A percentile compares a stretch with the other conserved stretches of the same genome.
phyloP scores from a whole-genome alignment of 2,329 filamentous ascomycete species.

The Pezizomycotina sp. region DNA sequence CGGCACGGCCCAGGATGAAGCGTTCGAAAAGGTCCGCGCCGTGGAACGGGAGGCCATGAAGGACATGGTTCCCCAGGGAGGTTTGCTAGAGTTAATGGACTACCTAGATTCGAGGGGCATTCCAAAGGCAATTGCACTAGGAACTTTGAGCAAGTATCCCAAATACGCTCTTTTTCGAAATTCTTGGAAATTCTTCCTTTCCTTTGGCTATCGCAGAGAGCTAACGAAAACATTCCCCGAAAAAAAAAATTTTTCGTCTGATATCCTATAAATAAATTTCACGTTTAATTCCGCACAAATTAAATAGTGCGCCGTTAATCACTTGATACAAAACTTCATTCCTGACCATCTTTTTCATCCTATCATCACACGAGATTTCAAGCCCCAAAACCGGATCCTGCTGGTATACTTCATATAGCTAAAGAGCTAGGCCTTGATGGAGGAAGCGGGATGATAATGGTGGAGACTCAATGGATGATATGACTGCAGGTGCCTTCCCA shows the following conservation, averaged over 20 bases:
- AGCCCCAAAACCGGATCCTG: constrained; percentile 76
- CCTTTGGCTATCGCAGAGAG: not conserved
- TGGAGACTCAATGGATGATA: too few relatives aligned
- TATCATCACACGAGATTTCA: constrained; percentile 69
- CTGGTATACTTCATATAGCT: constrained; percentile 75
- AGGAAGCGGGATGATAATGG: too few relatives aligned
- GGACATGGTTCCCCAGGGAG: constrained; percentile 63
- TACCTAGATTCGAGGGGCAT: constrained; percentile 55
- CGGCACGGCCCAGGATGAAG: constrained; percentile 41
- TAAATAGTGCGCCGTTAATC: constrained; percentile 45
- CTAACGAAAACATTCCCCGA: constrained; percentile 15
- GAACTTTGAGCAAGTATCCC: constrained; percentile 59
- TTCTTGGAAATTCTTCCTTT: constrained; percentile 1
- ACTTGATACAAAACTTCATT: constrained; percentile 62
- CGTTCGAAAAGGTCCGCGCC: constrained; percentile 54
- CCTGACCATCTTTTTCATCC: constrained; percentile 51
- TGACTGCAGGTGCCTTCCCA: too few relatives aligned
- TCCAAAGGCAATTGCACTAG: constrained; percentile 62
- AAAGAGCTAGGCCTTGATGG: constrained; percentile 52
- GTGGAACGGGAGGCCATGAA: constrained; percentile 74
- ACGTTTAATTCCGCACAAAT: constrained; percentile 20
- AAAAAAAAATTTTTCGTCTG: constrained; percentile 22
- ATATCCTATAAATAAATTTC: constrained; percentile 1
- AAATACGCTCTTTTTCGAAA: constrained; percentile 7
- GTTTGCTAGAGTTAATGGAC: constrained; percentile 59